Evolutionary conservation across 331 rosid genomes (phyloP).

Genomic region (Malus hybrid): DNA sequence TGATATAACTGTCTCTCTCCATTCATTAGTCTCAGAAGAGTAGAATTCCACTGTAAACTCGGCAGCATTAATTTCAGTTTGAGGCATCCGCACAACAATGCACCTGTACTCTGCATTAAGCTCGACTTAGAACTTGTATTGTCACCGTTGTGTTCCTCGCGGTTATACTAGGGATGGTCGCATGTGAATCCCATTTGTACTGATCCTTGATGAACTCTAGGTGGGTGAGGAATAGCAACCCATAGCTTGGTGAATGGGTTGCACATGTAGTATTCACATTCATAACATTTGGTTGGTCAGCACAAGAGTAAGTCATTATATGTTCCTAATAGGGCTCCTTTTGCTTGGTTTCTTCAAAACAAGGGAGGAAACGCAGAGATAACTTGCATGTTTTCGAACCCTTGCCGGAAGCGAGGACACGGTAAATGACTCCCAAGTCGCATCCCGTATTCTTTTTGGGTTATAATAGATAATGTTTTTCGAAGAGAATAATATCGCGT

Average conservation of each 20-base stretch:
- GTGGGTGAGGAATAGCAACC: background rate
- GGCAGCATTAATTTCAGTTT: too few relatives aligned
- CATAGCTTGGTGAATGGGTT: background rate
- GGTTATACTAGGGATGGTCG: background rate
- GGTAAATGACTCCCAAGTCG: background rate
- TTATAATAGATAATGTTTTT: too few relatives aligned
- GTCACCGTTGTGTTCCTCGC: background rate
- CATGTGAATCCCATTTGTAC: background rate
- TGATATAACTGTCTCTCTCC: background rate
- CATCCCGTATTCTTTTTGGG: background rate
- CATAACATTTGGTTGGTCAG: background rate
- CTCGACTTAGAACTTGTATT: too few relatives aligned
- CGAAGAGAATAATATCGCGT: background rate
- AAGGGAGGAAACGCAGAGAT: background rate
- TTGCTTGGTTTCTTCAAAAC: background rate
- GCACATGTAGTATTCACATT: background rate
- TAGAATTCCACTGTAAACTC: background rate
- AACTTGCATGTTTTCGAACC: background rate
- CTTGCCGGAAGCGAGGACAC: background rate
- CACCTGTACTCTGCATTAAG: background rate
- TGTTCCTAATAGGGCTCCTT: background rate
- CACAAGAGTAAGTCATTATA: background rate
- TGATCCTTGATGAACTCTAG: background rate
- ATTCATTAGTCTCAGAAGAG: background rate
- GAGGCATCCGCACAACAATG: background rate